Base-by-base conservation (phyloP, 805 yeast genomes). In the Suhomyces emberorum region DNA sequence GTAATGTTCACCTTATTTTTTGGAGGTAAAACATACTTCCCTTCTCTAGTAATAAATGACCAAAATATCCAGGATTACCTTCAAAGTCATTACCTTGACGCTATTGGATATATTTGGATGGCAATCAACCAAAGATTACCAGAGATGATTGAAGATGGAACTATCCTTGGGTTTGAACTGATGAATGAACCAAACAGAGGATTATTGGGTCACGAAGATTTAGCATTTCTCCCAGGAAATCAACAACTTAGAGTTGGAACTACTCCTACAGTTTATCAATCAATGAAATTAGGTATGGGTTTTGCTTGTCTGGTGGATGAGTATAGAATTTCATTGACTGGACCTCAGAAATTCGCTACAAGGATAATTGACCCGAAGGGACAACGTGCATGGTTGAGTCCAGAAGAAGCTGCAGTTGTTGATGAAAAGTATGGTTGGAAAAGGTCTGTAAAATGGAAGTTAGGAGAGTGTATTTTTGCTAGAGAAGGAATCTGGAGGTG, bases 181-280 rank as follows among this genome's bases (percentile, higher is more conserved):
- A 57, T 89, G 63, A 89, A 89, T 55, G 97, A 89, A 56, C 96
- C 96, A 5, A 83, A 77, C 48, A 55, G 68, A 34, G 97, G 97
- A 0, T 72, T 80, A 35, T 70, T 83, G 28, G 95, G 93, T 0
- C 70, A 72, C 32, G 60, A 62, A 3, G 71, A 85, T 52, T 58
- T 89, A 20, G 65, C 65, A 7, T 48, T 47, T 1, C 54, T 81
- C 15, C 89, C 93, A 0, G 63, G 70, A 4, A 64, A 63, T 4
- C 86, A 84, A 50, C 81, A 81, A 38, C 70, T 91, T 32, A 74
- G 83, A 39, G 69, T 88, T 3, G 91, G 89, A 2, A 79, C 91
- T 1, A 78, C 88, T 0, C 98, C 98, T 0, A 83, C 95, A 0
- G 81, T 82, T 0, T 77, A 79, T 44, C 84, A 91, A 59, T 63